A percentile compares a stretch with the other conserved stretches of the same genome.
phyloP scores from a whole-genome alignment of 208 protist genomes.

The Trypanosomatidae sp. region DNA sequence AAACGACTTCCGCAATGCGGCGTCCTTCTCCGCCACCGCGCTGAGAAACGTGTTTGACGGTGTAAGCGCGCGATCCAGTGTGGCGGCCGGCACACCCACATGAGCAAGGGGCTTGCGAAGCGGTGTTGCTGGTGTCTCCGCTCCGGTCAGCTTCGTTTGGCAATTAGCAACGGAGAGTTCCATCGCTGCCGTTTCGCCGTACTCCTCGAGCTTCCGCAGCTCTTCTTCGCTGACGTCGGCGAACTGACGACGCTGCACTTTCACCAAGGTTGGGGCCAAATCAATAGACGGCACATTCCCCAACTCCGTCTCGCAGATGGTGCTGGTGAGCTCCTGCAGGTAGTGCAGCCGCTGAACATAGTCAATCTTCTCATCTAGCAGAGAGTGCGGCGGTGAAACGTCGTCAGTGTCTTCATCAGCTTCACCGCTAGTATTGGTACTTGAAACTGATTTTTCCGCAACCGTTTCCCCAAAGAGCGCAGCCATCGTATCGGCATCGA shows the following conservation, averaged over 20 bases:
- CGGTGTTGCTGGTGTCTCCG: background rate
- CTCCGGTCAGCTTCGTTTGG: no score
- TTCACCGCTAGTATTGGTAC: background rate
- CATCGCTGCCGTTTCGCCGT: slow-evolving; percentile 45
- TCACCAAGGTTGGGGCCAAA: slow-evolving; percentile 53
- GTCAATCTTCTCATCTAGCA: slow-evolving; percentile 36
- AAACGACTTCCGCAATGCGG: slow-evolving; percentile 36
- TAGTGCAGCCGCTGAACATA: slow-evolving; percentile 39
- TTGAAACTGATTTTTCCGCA: no score
- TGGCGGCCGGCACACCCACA: slow-evolving; percentile 18
- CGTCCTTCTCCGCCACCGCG: slow-evolving; percentile 47
- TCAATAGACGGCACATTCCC: slow-evolving; percentile 46
- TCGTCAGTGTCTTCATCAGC: background rate
- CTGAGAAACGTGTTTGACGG: slow-evolving; percentile 79
- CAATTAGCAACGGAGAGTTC: background rate
- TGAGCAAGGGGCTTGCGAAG: background rate
- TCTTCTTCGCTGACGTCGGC: slow-evolving; percentile 61
- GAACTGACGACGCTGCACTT: slow-evolving; percentile 46
- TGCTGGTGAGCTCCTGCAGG: slow-evolving; percentile 46
- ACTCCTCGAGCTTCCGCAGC: slow-evolving; percentile 52
- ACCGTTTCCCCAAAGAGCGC: no score
- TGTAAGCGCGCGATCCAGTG: slow-evolving; percentile 60
- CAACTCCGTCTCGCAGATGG: slow-evolving; percentile 25
- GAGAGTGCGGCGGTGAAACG: background rate
- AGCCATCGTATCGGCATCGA: no score